Evolutionary conservation across 179 eudicot genomes (phyloP).

Genomic region (Pouteria campechiana): DNA sequence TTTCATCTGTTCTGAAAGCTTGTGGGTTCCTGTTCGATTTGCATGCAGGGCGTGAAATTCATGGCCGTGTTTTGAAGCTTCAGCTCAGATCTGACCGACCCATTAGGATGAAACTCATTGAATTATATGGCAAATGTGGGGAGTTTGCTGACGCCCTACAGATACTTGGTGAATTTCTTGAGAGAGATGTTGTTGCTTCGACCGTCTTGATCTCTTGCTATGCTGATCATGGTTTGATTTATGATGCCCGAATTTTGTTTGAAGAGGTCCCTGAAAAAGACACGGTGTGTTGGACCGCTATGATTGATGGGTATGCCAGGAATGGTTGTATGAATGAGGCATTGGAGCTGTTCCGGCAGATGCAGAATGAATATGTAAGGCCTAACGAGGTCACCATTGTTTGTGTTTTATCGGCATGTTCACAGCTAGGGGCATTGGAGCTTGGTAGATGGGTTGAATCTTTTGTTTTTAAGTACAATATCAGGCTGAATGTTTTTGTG

Average conservation of each 20-base stretch:
- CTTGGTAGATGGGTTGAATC: slow-evolving; percentile 32
- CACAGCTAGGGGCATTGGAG: slow-evolving; percentile 37
- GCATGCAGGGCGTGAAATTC: background rate
- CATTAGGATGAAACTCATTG: background rate
- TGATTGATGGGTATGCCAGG: slow-evolving; percentile 1
- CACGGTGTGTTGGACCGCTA: slow-evolving; percentile 3
- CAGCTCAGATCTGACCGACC: background rate
- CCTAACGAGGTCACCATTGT: slow-evolving; percentile 56
- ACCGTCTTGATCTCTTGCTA: background rate
- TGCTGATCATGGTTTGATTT: background rate
- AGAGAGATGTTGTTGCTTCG: slow-evolving; percentile 1
- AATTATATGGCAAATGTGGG: background rate
- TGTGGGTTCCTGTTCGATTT: background rate
- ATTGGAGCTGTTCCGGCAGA: slow-evolving; percentile 2
- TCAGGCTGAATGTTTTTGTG: slow-evolving; percentile 34
- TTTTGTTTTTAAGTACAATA: slow-evolving; percentile 20
- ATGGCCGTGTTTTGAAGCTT: background rate
- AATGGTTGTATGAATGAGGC: slow-evolving; percentile 4
- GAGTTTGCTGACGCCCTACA: background rate
- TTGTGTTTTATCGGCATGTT: slow-evolving; percentile 61
- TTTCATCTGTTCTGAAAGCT: slow-evolving; percentile 1
- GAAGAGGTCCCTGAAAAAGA: background rate
- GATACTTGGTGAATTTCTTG: slow-evolving; percentile 3
- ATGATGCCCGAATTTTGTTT: slow-evolving; percentile 1
- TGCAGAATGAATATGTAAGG: slow-evolving; percentile 13